A percentile compares a stretch with the other conserved stretches of the same genome.
Conservation (phyloP, 352 stramenopile species). For the Lagenidium sp. region DNA sequence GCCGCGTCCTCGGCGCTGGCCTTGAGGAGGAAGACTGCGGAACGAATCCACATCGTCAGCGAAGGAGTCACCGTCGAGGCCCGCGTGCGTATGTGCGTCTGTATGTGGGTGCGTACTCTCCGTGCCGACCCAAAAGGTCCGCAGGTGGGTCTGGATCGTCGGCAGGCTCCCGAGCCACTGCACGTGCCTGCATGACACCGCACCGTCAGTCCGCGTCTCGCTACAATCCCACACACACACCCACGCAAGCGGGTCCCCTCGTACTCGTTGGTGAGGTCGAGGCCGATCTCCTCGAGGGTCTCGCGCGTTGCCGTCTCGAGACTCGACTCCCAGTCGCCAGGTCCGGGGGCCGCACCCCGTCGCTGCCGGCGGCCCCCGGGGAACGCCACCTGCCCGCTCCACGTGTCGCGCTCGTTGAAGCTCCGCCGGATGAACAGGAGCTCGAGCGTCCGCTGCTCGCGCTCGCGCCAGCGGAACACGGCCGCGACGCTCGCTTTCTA, state of each 20-base stretch:
- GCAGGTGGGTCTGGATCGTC: conserved; percentile 49
- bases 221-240: no score
- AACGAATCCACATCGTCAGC: no score
- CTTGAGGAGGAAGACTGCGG: conserved; percentile 73
- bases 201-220: conserved; percentile 4
- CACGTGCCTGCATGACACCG: conserved; percentile 19
- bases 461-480: conserved; percentile 73
- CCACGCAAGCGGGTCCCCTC: not conserved
- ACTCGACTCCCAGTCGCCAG: conserved; percentile 47
- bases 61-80: no score
- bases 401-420: conserved; percentile 66
- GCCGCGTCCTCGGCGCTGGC: conserved; percentile 27
- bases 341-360: conserved; percentile 22
- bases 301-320: conserved; percentile 65
- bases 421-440: conserved; percentile 68
- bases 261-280: conserved; percentile 50
- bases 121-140: conserved; percentile 52
- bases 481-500: conserved; percentile 71
- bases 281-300: conserved; percentile 74
- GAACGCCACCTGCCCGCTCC: conserved; percentile 80
- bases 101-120: conserved; percentile 41
- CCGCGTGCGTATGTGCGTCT: no score
- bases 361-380: conserved; percentile 64
- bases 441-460: conserved; percentile 49
- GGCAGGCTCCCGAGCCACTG: conserved; percentile 59